These are phyloP conservation scores for Nitzschia sp. DNA, from an alignment of 108 stramenopile species.

Conservation along the genomic window DNA sequence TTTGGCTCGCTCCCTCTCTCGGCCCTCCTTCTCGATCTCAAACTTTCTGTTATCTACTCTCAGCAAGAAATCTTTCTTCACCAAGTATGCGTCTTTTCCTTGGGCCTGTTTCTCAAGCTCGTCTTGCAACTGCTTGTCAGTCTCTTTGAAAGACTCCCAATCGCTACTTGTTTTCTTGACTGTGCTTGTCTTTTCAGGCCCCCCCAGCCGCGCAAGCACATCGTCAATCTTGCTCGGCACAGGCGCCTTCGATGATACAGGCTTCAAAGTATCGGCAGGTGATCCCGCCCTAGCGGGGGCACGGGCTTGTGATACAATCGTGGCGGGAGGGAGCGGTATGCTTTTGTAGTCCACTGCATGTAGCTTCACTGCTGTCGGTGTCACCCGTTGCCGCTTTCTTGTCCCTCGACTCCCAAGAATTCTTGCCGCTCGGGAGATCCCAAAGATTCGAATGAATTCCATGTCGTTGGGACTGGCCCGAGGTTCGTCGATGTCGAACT, in stretches of 20 bases:
- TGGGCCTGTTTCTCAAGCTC: constrained; percentile 75
- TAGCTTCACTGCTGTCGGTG: neutral
- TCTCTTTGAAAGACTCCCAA: constrained; percentile 90
- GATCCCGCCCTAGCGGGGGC: neutral
- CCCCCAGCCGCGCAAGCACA: constrained; percentile 64
- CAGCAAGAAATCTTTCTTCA: constrained; percentile 86
- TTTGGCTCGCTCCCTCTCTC: constrained; percentile 68
- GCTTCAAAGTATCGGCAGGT: neutral
- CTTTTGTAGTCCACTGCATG: neutral
- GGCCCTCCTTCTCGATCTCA: constrained; percentile 76
- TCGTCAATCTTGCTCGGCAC: constrained; percentile 40
- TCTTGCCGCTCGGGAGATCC: constrained; percentile 32
- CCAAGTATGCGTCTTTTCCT: constrained; percentile 82
- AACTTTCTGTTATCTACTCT: constrained; percentile 83
- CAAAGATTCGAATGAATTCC: constrained; percentile 55
- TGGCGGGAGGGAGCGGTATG: neutral
- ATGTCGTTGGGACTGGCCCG: constrained; percentile 8
- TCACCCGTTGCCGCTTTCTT: neutral
- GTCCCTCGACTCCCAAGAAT: constrained; percentile 13
- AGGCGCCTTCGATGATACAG: neutral
- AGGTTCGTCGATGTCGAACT: constrained; percentile 14
- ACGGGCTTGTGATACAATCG: neutral
- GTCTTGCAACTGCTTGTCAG: constrained; percentile 62
- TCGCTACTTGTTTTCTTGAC: constrained; percentile 84
- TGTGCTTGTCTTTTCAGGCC: constrained; percentile 71